Conservation (phyloP, 352 stramenopile genomes). For the Pythium scleroteichum region DNA sequence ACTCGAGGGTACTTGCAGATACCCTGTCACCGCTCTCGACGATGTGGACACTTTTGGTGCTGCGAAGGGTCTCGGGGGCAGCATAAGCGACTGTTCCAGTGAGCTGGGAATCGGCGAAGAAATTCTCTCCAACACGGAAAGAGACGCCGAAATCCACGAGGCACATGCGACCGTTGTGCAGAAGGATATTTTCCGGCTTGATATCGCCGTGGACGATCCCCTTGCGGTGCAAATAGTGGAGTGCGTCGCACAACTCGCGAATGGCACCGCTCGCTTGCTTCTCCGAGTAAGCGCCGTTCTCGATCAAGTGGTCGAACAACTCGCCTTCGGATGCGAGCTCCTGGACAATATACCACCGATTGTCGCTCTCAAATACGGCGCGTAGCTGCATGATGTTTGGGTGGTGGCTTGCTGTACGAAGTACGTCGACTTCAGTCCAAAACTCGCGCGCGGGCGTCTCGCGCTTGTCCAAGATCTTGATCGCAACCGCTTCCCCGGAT, state of each 20-base stretch:
- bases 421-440: conserved; percentile 81
- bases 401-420: conserved; percentile 68
- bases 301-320: conserved; percentile 86
- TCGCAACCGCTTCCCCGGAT: conserved; percentile 68
- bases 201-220: conserved; percentile 88
- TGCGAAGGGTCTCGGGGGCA: conserved; percentile 65
- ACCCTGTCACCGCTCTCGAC: conserved; percentile 24
- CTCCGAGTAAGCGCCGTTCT: conserved; percentile 87
- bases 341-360: conserved; percentile 81
- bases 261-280: conserved; percentile 67
- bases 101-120: conserved; percentile 71
- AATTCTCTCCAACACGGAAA: conserved; percentile 75
- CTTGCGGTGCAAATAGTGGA: conserved; percentile 87
- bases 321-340: conserved; percentile 85
- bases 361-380: conserved; percentile 71
- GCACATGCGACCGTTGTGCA: conserved; percentile 73
- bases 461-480: conserved; percentile 82
- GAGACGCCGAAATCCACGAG: conserved; percentile 88
- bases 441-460: conserved; percentile 79
- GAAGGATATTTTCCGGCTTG: conserved; percentile 88
- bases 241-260: conserved; percentile 71
- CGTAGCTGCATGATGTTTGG: conserved; percentile 80
- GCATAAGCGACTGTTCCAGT: conserved; percentile 79
- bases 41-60: conserved; percentile 32
- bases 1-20: conserved; percentile 24